Base-by-base conservation (phyloP, 371 early-diverging fungal species). In the Batkoa obscura region DNA sequence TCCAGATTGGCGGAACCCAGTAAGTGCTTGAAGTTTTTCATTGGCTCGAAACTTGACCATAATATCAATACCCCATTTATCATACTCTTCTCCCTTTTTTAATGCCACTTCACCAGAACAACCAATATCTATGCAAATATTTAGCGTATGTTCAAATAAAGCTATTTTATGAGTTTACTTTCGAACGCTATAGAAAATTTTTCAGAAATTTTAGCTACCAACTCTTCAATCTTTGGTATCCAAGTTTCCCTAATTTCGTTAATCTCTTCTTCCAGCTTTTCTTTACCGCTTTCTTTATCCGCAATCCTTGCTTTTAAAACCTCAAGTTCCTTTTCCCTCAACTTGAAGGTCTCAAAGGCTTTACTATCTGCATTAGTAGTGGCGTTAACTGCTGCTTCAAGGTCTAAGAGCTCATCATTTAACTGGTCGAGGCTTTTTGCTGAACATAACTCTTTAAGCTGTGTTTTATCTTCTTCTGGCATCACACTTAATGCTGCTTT, bases 61-160 rank as follows among this genome's bases (percentile, higher is more conserved):
- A 57, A 99, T 94, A 57, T 95, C 86, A 49, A 99, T 80, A 43
- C 93, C 90, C 99, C 99, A 99, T 62, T 83, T 76, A 59, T 83
- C 83, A 67, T 80, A 92, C 61, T 90, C 88, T 35, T 85, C 85
- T 37, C 81, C 70, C 42, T 74, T 71, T 10, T 66, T 64, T 17
- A 94, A 62, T 32, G 70, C 57, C 2, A 94, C 81, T 67, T 93
- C 91, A 35, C 96, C 96, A 32, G 80, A 77, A 63, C 93, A 92
- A n/a, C 81, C 83, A 62, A 95, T 88, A 13, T 50, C 51, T 50
- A 34, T 41, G 0, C 4, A 31, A n/a, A 6, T 50, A 13, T 13
- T 13, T 13, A 31, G 4, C 9, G 3, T 13, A 12, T 43, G 9
- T 33, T 13, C 37, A 35, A 35, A 23, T 6, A 9, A 3, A 6